These are phyloP conservation scores for Diatrype stigma DNA, from an alignment of 2,329 filamentous ascomycete genomes.

Conservation along the genomic window DNA sequence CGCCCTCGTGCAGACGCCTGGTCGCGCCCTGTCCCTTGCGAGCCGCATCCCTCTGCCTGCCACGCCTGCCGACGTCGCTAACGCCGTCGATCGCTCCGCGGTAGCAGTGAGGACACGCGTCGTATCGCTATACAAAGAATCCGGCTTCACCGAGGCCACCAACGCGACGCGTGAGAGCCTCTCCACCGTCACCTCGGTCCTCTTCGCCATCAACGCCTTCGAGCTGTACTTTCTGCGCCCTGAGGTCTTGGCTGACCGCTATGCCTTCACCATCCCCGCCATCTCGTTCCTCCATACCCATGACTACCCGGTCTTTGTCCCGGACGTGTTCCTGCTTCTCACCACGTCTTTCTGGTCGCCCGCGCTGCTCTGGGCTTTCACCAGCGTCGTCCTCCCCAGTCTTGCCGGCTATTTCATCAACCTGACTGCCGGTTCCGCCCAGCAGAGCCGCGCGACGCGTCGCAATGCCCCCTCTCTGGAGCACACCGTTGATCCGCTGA, in stretches of 20 bases:
- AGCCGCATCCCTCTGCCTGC: constrained; percentile 69
- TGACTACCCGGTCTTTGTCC: constrained; percentile 62
- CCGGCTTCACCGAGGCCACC: constrained; percentile 62
- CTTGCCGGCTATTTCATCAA: constrained; percentile 87
- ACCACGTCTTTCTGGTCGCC: constrained; percentile 81
- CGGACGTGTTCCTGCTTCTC: constrained; percentile 76
- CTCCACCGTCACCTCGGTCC: constrained; percentile 68
- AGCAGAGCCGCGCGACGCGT: constrained; percentile 38
- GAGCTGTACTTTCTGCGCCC: constrained; percentile 68
- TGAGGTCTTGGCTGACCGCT: constrained; percentile 67
- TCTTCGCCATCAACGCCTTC: constrained; percentile 62
- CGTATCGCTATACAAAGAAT: constrained; percentile 58
- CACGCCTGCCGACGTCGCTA: constrained; percentile 73
- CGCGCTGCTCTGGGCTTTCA: constrained; percentile 70
- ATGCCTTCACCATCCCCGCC: constrained; percentile 68
- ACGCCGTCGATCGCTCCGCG: constrained; percentile 69
- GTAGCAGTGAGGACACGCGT: constrained; percentile 63
- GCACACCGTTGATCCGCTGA: constrained; percentile 75
- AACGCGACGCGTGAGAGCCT: constrained; percentile 64
- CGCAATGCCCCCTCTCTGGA: constrained; percentile 40
- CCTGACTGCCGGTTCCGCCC: constrained; percentile 51
- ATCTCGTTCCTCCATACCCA: constrained; percentile 50
- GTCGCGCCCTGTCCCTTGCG: constrained; percentile 50
- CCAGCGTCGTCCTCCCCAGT: constrained; percentile 66
- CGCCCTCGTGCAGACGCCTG: constrained; percentile 45